Percentiles rank a stretch among this genome's conserved stretches.
phyloP scores from a whole-genome alignment of 306 rosid species.

The Sechiopsis laciniata region DNA sequence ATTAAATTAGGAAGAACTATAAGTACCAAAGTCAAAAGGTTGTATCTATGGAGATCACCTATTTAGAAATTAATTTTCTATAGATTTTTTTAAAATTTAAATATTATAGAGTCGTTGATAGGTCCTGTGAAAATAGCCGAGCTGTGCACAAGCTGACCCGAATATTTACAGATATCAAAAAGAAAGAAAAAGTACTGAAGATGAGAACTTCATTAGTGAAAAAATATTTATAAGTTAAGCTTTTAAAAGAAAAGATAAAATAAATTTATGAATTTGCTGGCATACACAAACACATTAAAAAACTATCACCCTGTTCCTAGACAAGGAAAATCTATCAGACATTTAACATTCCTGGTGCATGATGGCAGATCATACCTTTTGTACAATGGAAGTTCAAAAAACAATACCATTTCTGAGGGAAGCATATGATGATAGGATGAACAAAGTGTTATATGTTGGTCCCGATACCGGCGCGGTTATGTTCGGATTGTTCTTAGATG shows the following conservation, averaged over 20 bases:
- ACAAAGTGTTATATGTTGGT: constrained; percentile 72
- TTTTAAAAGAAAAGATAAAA: neutral
- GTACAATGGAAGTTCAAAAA: constrained; percentile 59
- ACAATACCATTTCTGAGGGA: constrained; percentile 65
- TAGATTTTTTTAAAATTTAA: too few relatives aligned
- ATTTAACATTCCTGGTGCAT: neutral
- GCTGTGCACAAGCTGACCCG: too few relatives aligned
- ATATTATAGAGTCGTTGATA: too few relatives aligned
- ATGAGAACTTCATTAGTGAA: neutral
- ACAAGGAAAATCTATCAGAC: neutral
- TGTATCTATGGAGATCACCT: too few relatives aligned
- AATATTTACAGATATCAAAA: too few relatives aligned
- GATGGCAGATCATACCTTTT: constrained; percentile 55
- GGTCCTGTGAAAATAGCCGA: too few relatives aligned
- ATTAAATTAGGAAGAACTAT: neutral
- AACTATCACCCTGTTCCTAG: neutral
- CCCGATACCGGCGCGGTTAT: constrained; percentile 73
- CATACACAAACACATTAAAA: neutral
- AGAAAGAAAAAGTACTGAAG: neutral
- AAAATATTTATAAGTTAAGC: neutral
- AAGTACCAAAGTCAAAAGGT: too few relatives aligned
- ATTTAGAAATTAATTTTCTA: too few relatives aligned
- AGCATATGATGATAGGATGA: constrained; percentile 67
- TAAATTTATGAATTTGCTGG: constrained; percentile 14
- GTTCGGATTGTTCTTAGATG: constrained; percentile 44